Conservation (phyloP, 768 basidiomycete genomes). For the Boletus eberwhitei region DNA sequence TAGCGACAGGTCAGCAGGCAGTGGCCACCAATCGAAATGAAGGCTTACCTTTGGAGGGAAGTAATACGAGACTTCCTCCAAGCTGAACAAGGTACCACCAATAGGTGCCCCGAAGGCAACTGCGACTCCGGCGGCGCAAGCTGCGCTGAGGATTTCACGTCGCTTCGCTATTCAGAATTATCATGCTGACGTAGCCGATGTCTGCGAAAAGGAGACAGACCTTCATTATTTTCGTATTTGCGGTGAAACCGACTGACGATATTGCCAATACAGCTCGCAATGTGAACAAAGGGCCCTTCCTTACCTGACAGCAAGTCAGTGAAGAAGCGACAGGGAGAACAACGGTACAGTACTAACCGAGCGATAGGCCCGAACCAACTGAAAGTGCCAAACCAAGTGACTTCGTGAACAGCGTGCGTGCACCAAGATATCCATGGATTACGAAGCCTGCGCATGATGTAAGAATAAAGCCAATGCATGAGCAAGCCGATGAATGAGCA, state of each 20-base stretch:
- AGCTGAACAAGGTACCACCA: slow-evolving; percentile 85
- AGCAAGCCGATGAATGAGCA: slow-evolving; percentile 19
- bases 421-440: slow-evolving; percentile 95
- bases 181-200: background rate
- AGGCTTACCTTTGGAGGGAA: slow-evolving; percentile 82
- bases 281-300: slow-evolving; percentile 85
- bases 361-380: slow-evolving; percentile 87
- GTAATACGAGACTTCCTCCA: slow-evolving; percentile 96
- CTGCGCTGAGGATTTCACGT: slow-evolving; percentile 91
- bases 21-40: background rate
- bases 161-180: slow-evolving; percentile 64
- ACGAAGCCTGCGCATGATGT: slow-evolving; percentile 67
- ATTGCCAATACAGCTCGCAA: slow-evolving; percentile 90
- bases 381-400: slow-evolving; percentile 84
- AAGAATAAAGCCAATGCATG: slow-evolving; percentile 9
- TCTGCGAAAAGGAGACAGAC: slow-evolving; percentile 34
- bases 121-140: slow-evolving; percentile 95
- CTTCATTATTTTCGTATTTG: slow-evolving; percentile 97
- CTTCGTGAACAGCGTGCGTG: slow-evolving; percentile 85
- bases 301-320: slow-evolving; percentile 40
- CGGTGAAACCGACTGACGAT: slow-evolving; percentile 80
- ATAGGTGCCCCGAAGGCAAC: slow-evolving; percentile 98
- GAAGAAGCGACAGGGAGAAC: background rate
- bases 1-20: slow-evolving; percentile 1
- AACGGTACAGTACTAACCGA: slow-evolving; percentile 46